Evolutionary conservation across 805 yeast species (phyloP), one percentile per base, ranked within the genome.

Genomic region (Candida mattraensis): DNA sequence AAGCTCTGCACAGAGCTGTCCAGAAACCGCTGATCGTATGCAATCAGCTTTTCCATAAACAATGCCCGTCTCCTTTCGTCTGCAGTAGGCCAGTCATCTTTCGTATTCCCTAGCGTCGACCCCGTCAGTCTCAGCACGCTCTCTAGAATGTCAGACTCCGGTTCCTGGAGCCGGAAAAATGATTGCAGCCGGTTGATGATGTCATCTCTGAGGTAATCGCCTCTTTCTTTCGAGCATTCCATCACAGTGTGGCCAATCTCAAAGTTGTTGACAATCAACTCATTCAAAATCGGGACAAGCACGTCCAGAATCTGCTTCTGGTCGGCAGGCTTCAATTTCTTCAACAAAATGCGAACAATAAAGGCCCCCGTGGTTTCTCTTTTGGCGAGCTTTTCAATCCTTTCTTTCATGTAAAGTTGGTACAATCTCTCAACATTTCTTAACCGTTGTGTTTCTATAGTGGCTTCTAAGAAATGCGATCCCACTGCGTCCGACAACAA

Each of bases 81-180:
- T 0, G 88, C 83, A 1, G 95, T 87, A 30, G 95, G 95, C 95
- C 95, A 86, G 57, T 87, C 95, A 48, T 79, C 94, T 45, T 76
- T 75, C 2, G 87, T 82, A 59, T 85, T 84, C 19, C 91, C 93
- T 37, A 87, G 63, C 0, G 95, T 87, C 0, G 94, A 84, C 1
- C 74, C 64, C 5, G 80, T 69, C 44, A 87, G 60, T 48, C 74
- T 74, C 33, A 87, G 66, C 16, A 83, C 73, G 42, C 80, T 82
- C 47, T 85, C 94, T 42, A 85, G 64, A 30, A 86, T 70, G 40
- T 72, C 78, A 4, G 58, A 55, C 1, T 63, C 51, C 21, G 60
- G 63, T 7, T 50, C 60, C 42, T 31, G 61, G 3, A 31, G 24
- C 18, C 50, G 51, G 67, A 69, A 54, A 63, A 75, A 57, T 59